These are phyloP conservation scores for Schizopora paradoxa DNA, from an alignment of 1,284 basidiomycete genomes.

Conservation along the genomic window DNA sequence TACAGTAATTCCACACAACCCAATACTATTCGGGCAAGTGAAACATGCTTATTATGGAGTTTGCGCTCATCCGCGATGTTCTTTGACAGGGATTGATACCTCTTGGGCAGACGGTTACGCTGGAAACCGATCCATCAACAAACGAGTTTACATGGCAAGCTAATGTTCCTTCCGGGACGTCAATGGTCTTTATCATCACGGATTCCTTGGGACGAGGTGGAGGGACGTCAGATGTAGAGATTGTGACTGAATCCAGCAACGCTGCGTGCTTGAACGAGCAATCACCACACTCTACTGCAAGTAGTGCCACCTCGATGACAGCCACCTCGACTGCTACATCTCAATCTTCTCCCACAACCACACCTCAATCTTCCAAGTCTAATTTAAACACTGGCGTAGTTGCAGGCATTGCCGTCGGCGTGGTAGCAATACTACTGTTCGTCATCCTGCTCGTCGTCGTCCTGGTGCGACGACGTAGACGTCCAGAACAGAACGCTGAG, in stretches of 20 bases:
- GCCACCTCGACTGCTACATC: no score
- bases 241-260: slow-evolving; percentile 46
- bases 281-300: slow-evolving; percentile 45
- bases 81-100: slow-evolving; percentile 52
- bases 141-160: slow-evolving; percentile 50
- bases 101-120: slow-evolving; percentile 43
- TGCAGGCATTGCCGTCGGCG: slow-evolving; percentile 50
- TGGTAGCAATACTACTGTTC: slow-evolving; percentile 45
- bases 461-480: slow-evolving; percentile 36
- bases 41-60: no score
- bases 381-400: slow-evolving; percentile 40
- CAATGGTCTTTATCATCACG: slow-evolving; percentile 53
- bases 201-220: slow-evolving; percentile 53
- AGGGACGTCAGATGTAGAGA: slow-evolving; percentile 45
- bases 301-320: slow-evolving; percentile 26
- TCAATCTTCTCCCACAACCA: no score
- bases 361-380: no score
- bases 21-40: slow-evolving; percentile 49
- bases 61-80: no score
- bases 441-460: slow-evolving; percentile 45
- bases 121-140: slow-evolving; percentile 40
- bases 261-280: slow-evolving; percentile 45
- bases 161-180: slow-evolving; percentile 51
- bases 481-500: no score
- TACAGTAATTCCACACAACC: slow-evolving; percentile 52